Conservation (phyloP, 2,329 filamentous ascomycete genomes). For the Colletotrichum cordylinicola region DNA sequence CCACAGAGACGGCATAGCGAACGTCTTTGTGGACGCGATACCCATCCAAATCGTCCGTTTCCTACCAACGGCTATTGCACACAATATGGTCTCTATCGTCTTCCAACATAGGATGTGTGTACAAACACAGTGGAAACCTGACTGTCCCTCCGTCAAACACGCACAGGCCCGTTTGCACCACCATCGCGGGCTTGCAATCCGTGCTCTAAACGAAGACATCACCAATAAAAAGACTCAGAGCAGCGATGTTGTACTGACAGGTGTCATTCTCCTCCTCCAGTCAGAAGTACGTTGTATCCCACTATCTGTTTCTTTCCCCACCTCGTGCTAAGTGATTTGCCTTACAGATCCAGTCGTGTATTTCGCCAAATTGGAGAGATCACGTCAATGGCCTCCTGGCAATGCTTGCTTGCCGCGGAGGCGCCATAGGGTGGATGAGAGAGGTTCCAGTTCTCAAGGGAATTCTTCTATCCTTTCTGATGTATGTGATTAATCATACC, state of each 20-base stretch:
- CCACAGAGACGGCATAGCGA: constrained; percentile 19
- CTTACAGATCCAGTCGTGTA: constrained; percentile 12
- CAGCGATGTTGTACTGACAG: constrained; percentile 12
- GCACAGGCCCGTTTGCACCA: constrained; percentile 15
- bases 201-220: constrained; percentile 19
- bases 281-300: background rate
- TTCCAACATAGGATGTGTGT: constrained; percentile 16
- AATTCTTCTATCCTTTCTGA: background rate
- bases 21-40: constrained; percentile 31
- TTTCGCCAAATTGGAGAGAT: constrained; percentile 14
- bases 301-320: background rate
- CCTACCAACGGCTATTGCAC: constrained; percentile 3
- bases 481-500: background rate
- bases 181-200: constrained; percentile 20
- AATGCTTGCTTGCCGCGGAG: constrained; percentile 13
- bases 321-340: background rate
- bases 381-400: constrained; percentile 20
- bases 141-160: background rate
- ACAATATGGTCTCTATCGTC: constrained; percentile 12
- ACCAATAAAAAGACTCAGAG: constrained; percentile 7
- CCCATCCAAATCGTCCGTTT: constrained; percentile 18
- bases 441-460: background rate
- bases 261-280: constrained; percentile 13
- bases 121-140: constrained; percentile 9
- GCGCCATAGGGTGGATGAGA: background rate